Evolutionary conservation across 768 basidiomycete species (phyloP).

Genomic region (Pholiota conissans): DNA sequence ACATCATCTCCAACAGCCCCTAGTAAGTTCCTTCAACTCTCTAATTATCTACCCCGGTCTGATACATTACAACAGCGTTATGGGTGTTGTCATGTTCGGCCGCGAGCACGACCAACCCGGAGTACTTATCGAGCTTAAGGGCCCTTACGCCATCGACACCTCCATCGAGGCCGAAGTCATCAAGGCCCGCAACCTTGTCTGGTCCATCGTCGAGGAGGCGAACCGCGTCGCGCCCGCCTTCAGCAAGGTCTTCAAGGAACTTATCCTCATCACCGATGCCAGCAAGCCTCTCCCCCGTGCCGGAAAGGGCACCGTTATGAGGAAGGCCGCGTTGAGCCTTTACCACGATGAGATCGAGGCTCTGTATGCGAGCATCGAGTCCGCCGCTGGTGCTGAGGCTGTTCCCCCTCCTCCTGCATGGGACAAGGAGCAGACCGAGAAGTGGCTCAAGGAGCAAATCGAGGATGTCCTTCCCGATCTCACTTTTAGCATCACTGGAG

Average conservation of each 20-base stretch:
- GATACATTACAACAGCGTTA: conserved; percentile 11
- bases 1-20: conserved; percentile 24
- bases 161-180: conserved; percentile 21
- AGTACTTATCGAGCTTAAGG: conserved; percentile 31
- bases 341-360: conserved; percentile 25
- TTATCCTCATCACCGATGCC: conserved; percentile 43
- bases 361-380: neutral
- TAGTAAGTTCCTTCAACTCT: conserved; percentile 17
- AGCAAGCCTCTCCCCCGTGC: conserved; percentile 42
- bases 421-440: neutral
- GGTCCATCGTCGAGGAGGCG: conserved; percentile 43
- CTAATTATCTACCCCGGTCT: neutral
- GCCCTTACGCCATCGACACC: conserved; percentile 25
- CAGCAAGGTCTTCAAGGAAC: conserved; percentile 51
- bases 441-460: conserved; percentile 1
- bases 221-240: conserved; percentile 43
- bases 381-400: neutral
- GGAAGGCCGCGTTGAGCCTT: conserved; percentile 38
- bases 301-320: conserved; percentile 49
- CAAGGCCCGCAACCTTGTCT: conserved; percentile 35
- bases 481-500: neutral
- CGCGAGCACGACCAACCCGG: conserved; percentile 34
- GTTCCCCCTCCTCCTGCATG: neutral
- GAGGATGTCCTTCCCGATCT: neutral
- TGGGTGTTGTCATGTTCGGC: conserved; percentile 46